phyloP scores from a whole-genome alignment of 176 grass and related monocot genomes.

The Juncus effusus region DNA sequence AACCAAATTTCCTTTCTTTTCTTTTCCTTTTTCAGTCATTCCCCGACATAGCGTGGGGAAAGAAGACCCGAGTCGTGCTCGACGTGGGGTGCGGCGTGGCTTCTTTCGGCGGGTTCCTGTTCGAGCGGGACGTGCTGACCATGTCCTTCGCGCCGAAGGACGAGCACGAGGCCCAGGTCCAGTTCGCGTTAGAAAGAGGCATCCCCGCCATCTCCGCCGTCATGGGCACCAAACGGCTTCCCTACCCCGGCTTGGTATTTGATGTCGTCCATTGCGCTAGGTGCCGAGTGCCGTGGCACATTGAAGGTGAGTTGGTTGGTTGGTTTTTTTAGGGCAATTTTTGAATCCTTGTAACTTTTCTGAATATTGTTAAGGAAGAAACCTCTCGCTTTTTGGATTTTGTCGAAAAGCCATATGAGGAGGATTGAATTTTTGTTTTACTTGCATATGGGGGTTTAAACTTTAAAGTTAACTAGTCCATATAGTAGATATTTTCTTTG shows the following conservation, averaged over 20 bases:
- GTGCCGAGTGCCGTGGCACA: conserved; percentile 90
- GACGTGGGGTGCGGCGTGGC: conserved; percentile 97
- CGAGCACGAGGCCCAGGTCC: conserved; percentile 98
- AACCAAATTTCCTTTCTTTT: conserved; percentile 7
- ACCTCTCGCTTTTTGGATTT: no score
- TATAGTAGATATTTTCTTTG: no score
- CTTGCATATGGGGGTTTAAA: no score
- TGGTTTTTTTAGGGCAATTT: no score
- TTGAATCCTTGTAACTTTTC: no score
- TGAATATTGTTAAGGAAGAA: no score
- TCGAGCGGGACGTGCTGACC: conserved; percentile 70
- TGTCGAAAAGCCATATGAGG: no score
- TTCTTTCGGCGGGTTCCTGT: conserved; percentile 84
- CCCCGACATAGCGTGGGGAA: conserved; percentile 59
- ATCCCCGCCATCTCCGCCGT: conserved; percentile 90
- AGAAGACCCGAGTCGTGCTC: conserved; percentile 51
- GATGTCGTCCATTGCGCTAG: conserved; percentile 88
- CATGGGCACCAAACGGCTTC: conserved; percentile 82
- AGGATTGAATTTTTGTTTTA: no score
- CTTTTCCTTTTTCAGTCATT: conserved; percentile 34
- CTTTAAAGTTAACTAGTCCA: no score
- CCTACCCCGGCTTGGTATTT: conserved; percentile 65
- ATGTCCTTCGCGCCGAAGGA: conserved; percentile 98
- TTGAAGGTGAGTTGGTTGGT: conserved; percentile 40
- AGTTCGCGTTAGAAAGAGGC: conserved; percentile 93